phyloP scores from a whole-genome alignment of 1,139 yeast species.

The Yamadazyma taylorii region DNA sequence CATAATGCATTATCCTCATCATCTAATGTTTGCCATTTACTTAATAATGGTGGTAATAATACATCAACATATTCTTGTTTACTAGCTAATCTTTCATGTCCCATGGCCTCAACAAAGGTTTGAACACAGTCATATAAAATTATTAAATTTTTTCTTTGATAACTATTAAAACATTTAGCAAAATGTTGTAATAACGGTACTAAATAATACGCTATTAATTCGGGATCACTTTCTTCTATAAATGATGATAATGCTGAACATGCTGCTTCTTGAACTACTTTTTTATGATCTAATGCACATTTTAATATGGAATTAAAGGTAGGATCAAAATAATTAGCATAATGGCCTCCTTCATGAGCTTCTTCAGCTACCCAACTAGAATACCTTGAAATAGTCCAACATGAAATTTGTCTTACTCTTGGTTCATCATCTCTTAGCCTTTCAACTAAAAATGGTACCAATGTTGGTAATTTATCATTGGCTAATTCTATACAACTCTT shows the following conservation, averaged over 20 bases:
- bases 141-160: constrained; percentile 79
- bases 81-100: constrained; percentile 51
- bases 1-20: constrained; percentile 85
- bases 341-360: constrained; percentile 59
- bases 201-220: constrained; percentile 51
- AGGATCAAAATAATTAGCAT: constrained; percentile 69
- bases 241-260: constrained; percentile 84
- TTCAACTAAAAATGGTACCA: constrained; percentile 84
- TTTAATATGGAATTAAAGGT: constrained; percentile 73
- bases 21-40: constrained; percentile 69
- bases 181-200: constrained; percentile 67
- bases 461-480: constrained; percentile 68
- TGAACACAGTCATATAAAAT: constrained; percentile 90
- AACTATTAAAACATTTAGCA: constrained; percentile 68
- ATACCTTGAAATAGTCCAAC: constrained; percentile 93
- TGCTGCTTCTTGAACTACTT: constrained; percentile 93
- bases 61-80: constrained; percentile 58
- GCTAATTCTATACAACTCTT: constrained; percentile 81
- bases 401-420: constrained; percentile 85
- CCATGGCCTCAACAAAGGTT: constrained; percentile 80
- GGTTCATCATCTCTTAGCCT: constrained; percentile 75
- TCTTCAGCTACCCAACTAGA: constrained; percentile 78
- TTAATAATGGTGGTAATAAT: constrained; percentile 77
- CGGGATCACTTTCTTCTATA: constrained; percentile 72
- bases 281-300: constrained; percentile 79